Evolutionary conservation across 1,284 basidiomycete genomes (phyloP).

Genomic region (Xerocomus nothofagi): DNA sequence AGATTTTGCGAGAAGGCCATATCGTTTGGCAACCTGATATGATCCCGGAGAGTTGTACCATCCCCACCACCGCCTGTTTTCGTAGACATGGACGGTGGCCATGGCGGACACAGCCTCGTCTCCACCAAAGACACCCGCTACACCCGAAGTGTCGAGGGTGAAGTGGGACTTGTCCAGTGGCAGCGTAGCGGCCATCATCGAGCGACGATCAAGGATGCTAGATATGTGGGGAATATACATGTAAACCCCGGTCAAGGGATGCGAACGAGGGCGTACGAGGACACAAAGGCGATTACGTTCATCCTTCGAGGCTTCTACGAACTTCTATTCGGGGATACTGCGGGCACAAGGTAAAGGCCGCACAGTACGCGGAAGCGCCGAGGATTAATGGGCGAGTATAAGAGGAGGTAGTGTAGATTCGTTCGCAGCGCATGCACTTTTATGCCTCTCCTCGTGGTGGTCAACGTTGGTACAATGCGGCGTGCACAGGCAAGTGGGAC

Average conservation of each 20-base stretch:
- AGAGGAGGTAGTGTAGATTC: too few species aligned
- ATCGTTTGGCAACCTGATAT: conserved; percentile 35
- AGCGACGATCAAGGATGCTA: conserved; percentile 18
- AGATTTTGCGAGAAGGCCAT: conserved; percentile 27
- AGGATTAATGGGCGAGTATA: too few species aligned
- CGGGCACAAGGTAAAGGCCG: background rate
- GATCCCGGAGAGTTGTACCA: conserved; percentile 41
- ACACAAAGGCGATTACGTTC: too few species aligned
- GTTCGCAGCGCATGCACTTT: background rate
- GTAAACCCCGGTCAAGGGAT: conserved; percentile 1
- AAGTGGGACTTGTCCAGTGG: conserved; percentile 23
- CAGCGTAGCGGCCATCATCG: conserved; percentile 7
- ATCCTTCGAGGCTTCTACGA: too few species aligned
- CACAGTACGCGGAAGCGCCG: too few species aligned
- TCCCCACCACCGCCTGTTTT: conserved; percentile 31
- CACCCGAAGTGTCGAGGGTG: conserved; percentile 31
- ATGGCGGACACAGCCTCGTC: conserved; percentile 39
- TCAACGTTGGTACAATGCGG: too few species aligned
- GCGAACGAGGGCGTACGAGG: conserved; percentile 4
- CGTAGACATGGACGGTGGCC: conserved; percentile 35
- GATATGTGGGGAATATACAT: conserved; percentile 25
- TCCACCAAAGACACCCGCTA: conserved; percentile 34
- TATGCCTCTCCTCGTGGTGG: too few species aligned
- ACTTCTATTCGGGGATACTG: background rate
- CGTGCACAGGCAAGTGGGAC: too few species aligned